These are phyloP conservation scores for Quercus tomentella DNA, from an alignment of 331 rosid species.

Conservation along the genomic window DNA sequence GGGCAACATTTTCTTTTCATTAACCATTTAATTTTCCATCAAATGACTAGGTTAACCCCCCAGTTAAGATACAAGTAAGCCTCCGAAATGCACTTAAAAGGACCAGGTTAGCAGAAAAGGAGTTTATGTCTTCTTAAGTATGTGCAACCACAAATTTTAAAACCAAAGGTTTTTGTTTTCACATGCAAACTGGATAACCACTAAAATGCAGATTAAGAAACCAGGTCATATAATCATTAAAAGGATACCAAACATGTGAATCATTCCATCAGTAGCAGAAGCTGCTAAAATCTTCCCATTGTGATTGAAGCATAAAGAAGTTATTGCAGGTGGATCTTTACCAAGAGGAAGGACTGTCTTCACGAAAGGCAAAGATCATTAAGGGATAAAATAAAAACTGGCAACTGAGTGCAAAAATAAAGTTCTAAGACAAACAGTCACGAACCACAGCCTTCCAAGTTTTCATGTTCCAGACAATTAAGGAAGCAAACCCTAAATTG, in stretches of 20 bases:
- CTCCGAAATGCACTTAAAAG: neutral
- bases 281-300: slow-evolving; percentile 96
- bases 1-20: neutral
- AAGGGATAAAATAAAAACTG: slow-evolving; percentile 21
- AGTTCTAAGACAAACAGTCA: slow-evolving; percentile 27
- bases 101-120: neutral
- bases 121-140: neutral
- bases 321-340: slow-evolving; percentile 95
- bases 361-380: slow-evolving; percentile 55
- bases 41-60: neutral
- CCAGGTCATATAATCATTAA: neutral
- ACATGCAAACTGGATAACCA: neutral
- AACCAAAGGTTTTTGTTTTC: neutral
- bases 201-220: neutral
- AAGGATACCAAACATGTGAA: slow-evolving; percentile 99
- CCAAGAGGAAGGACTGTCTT: slow-evolving; percentile 99
- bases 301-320: slow-evolving; percentile 92
- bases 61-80: neutral
- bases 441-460: slow-evolving; percentile 91
- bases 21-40: neutral
- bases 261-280: slow-evolving; percentile 92
- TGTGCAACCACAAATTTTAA: neutral
- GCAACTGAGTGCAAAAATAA: neutral
- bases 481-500: slow-evolving; percentile 73
- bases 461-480: slow-evolving; percentile 98